Conservation (phyloP, 2,329 filamentous ascomycete genomes). For the Didymosphaeria variabile region DNA sequence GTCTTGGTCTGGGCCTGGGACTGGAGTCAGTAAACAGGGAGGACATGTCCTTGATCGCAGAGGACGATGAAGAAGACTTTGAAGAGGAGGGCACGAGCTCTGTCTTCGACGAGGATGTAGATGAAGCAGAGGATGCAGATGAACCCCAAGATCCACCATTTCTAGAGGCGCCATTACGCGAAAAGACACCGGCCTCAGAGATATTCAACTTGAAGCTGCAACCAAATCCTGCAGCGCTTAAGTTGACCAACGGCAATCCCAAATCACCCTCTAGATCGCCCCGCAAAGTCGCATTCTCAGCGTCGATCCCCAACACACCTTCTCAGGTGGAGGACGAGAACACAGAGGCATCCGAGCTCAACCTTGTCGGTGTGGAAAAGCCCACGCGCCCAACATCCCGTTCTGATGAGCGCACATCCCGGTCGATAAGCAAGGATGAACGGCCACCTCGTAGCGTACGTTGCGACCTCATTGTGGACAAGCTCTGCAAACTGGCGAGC, state of each 20-base stretch:
- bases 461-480: conserved; percentile 40
- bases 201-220: conserved; percentile 48
- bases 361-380: conserved; percentile 34
- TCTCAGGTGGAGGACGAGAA: conserved; percentile 45
- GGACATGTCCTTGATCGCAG: conserved; percentile 37
- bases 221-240: conserved; percentile 40
- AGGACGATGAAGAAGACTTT: conserved; percentile 30
- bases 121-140: conserved; percentile 32
- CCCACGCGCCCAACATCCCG: conserved; percentile 27
- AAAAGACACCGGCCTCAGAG: conserved; percentile 34
- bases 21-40: conserved; percentile 44
- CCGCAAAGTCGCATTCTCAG: conserved; percentile 52
- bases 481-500: conserved; percentile 35
- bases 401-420: conserved; percentile 32
- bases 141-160: conserved; percentile 31
- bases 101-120: conserved; percentile 41
- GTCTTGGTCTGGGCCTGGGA: conserved; percentile 65
- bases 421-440: conserved; percentile 34
- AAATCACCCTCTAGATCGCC: conserved; percentile 47
- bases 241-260: conserved; percentile 47
- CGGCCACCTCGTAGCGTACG: conserved; percentile 49
- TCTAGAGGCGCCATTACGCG: conserved; percentile 31
- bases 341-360: conserved; percentile 38
- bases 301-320: conserved; percentile 46
- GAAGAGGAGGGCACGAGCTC: conserved; percentile 37